phyloP scores from a whole-genome alignment of 176 grass and related monocot genomes.

The Ananas comosus region DNA sequence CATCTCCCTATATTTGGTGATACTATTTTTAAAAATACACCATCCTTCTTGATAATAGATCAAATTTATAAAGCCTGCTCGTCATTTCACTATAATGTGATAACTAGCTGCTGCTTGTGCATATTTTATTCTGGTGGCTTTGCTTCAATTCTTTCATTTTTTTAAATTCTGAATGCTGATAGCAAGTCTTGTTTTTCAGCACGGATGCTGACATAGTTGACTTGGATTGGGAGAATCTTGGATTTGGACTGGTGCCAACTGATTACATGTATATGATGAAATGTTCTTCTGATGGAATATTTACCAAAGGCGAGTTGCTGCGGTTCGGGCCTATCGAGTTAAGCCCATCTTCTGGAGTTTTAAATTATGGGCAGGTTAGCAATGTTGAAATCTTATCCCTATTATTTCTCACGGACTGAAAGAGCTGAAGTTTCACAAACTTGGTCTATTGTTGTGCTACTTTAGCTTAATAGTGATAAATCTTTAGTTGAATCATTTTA shows the following conservation, averaged over 20 bases:
- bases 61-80: too few species aligned
- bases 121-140: not conserved
- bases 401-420: too few species aligned
- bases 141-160: not conserved
- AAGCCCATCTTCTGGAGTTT: conserved; percentile 72
- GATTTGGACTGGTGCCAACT: conserved; percentile 65
- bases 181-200: conserved; percentile 9
- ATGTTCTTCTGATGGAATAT: conserved; percentile 54
- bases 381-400: not conserved
- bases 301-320: conserved; percentile 61
- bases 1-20: not conserved
- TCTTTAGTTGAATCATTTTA: not conserved
- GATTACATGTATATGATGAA: conserved; percentile 77
- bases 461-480: too few species aligned
- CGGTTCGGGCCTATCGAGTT: conserved; percentile 72
- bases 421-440: too few species aligned
- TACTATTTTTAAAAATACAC: too few species aligned
- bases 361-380: conserved; percentile 95
- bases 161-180: conserved; percentile 12
- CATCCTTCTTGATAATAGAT: too few species aligned
- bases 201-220: conserved; percentile 51
- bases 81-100: too few species aligned
- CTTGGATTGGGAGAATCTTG: conserved; percentile 82
- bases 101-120: not conserved
- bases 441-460: too few species aligned